Base-by-base conservation (phyloP, 208 protist species). In the Leishmania martiniquensis region DNA sequence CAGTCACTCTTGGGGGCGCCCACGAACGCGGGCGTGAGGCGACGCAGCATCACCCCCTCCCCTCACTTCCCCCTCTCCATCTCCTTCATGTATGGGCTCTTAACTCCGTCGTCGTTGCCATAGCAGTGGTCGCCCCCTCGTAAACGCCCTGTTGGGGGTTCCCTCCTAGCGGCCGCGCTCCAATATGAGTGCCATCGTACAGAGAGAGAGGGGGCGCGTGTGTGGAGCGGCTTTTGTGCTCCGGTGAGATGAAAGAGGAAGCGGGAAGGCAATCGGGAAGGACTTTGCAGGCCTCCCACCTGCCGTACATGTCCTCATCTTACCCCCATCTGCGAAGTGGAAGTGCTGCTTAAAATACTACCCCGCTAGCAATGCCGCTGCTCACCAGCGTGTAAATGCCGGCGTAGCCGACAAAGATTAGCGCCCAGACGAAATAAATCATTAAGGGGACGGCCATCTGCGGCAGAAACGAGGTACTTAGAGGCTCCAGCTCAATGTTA, bases 401-500 rank as follows among this genome's bases (percentile, higher is more conserved):
- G 10, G 68, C 2, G 47, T 80, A 76, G 7, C 84, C 79, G 6
- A 85, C 20, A 6, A 85, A 76, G n/a, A 89, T 54, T 5, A 80
- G 57, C 20, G 70, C 69, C 49, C 62, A 63, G 10, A 52, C 73
- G 25, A 39, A 25, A 72, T 72, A 83, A 29, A n/a, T 65, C 39
- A 86, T 78, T 7, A 80, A 49, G 13, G 77, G 75, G 5, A 86
- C 34, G 13, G 78, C 70, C 4, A 84, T 47, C 63, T 75, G 55
- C 7, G 82, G 87, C 13, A 83, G 49, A 5, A 77, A 67, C 52
- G 80, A 77, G 10, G 75, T 37, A 54, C 57, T 70, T 42, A 84
- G 29, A 4, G 20, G 65, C 55, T 88, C 76, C 34, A 90, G 42
- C 51, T 81, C 80, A 0, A 90, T 47, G 62, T 87, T 85, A 66